Evolutionary conservation across 1,139 yeast genomes (phyloP).

Genomic region (Debaryomyces sp.): DNA sequence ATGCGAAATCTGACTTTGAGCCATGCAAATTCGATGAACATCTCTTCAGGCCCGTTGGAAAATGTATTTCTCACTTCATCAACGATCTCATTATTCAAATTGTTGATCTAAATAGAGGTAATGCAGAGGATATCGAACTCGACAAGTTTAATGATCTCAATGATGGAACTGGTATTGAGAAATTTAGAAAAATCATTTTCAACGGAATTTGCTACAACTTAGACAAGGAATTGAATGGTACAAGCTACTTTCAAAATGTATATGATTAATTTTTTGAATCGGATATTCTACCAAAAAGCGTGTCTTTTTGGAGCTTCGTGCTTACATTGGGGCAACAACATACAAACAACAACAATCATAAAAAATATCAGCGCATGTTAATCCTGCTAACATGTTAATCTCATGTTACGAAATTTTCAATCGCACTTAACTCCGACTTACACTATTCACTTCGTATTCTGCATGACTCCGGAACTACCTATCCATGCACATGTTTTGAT

Average conservation of each 20-base stretch:
- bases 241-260: slow-evolving; percentile 36
- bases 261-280: slow-evolving; percentile 19
- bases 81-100: slow-evolving; percentile 33
- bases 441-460: neutral
- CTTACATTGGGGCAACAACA: neutral
- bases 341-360: neutral
- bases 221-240: slow-evolving; percentile 47
- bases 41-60: slow-evolving; percentile 20
- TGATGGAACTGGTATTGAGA: slow-evolving; percentile 34
- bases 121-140: slow-evolving; percentile 41
- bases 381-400: neutral
- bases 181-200: slow-evolving; percentile 30
- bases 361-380: neutral
- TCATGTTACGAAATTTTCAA: neutral
- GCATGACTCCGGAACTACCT: neutral
- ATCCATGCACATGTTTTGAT: neutral
- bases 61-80: slow-evolving; percentile 37
- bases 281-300: neutral
- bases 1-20: slow-evolving; percentile 19
- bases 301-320: neutral
- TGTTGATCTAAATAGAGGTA: slow-evolving; percentile 42
- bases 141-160: slow-evolving; percentile 32
- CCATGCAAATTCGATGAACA: slow-evolving; percentile 22
- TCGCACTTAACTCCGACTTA: neutral
- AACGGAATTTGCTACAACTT: slow-evolving; percentile 40